A percentile compares a stretch with the other conserved stretches of the same genome.
These are phyloP conservation scores for Oryza brachyantha DNA, from an alignment of 176 grass and related monocot species.

Conservation along the genomic window DNA sequence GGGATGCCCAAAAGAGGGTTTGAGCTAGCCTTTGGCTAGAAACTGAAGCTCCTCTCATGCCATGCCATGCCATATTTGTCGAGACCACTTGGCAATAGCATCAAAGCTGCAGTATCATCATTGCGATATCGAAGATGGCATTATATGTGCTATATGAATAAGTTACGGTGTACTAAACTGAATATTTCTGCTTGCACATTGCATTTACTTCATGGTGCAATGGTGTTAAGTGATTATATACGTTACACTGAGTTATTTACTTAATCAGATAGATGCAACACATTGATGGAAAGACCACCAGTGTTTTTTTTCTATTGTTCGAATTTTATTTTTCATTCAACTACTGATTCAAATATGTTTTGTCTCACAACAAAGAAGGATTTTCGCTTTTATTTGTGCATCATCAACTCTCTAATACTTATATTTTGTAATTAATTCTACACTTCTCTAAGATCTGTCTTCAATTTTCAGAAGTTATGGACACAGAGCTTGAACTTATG, in stretches of 20 bases:
- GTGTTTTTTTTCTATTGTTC: neutral
- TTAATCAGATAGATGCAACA: neutral
- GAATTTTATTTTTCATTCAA: neutral
- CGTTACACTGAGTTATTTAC: neutral
- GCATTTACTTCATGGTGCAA: neutral
- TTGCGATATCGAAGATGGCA: too few species aligned
- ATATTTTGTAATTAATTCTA: too few species aligned
- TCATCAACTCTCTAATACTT: neutral
- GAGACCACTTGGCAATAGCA: too few species aligned
- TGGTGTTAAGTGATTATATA: neutral
- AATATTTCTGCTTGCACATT: too few species aligned
- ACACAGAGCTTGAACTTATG: neutral
- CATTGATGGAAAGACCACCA: neutral
- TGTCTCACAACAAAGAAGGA: neutral
- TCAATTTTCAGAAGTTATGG: neutral
- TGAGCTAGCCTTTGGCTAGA: too few species aligned
- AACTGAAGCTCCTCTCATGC: too few species aligned
- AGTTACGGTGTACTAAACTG: too few species aligned
- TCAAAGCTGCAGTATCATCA: too few species aligned
- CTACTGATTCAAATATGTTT: neutral
- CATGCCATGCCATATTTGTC: too few species aligned
- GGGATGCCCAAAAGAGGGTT: too few species aligned
- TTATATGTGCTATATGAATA: too few species aligned
- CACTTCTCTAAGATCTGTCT: neutral
- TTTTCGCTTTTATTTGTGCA: neutral